Percentiles rank a stretch among this genome's conserved stretches.
phyloP scores from a whole-genome alignment of 2,329 filamentous ascomycete genomes.

The Microcyclosporella mali region DNA sequence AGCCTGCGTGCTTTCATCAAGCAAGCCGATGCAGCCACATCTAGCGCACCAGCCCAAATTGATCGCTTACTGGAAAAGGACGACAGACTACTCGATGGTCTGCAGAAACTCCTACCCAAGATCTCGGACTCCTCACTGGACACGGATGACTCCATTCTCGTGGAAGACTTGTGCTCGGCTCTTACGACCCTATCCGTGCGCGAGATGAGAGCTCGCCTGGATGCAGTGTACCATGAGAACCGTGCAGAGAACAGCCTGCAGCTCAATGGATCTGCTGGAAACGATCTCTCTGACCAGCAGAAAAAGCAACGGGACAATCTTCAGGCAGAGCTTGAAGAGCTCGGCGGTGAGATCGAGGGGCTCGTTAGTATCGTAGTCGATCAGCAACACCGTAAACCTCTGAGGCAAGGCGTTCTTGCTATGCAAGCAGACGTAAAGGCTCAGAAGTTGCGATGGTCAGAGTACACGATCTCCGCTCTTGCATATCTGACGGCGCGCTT shows the following conservation, averaged over 20 bases:
- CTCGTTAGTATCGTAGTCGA: slow-evolving; percentile 67
- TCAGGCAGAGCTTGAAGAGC: slow-evolving; percentile 61
- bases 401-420: slow-evolving; percentile 39
- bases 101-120: slow-evolving; percentile 61
- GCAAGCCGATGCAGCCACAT: slow-evolving; percentile 43
- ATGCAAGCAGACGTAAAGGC: slow-evolving; percentile 31
- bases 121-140: slow-evolving; percentile 46
- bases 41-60: slow-evolving; percentile 46
- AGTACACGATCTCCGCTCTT: slow-evolving; percentile 39
- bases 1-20: slow-evolving; percentile 40
- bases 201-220: slow-evolving; percentile 38
- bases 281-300: slow-evolving; percentile 12
- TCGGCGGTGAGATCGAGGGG: slow-evolving; percentile 63
- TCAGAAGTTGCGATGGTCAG: slow-evolving; percentile 37
- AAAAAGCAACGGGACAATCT: slow-evolving; percentile 36
- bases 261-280: slow-evolving; percentile 19
- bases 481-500: slow-evolving; percentile 36
- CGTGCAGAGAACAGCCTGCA: slow-evolving; percentile 5
- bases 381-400: slow-evolving; percentile 59
- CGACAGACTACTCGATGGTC: slow-evolving; percentile 57
- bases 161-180: slow-evolving; percentile 50
- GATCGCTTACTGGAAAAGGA: slow-evolving; percentile 46
- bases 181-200: slow-evolving; percentile 36
- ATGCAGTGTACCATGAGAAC: slow-evolving; percentile 45
- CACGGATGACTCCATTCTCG: slow-evolving; percentile 42